These are phyloP conservation scores for Epichloe hybrida DNA, from an alignment of 2,329 filamentous ascomycete species.

Conservation along the genomic window DNA sequence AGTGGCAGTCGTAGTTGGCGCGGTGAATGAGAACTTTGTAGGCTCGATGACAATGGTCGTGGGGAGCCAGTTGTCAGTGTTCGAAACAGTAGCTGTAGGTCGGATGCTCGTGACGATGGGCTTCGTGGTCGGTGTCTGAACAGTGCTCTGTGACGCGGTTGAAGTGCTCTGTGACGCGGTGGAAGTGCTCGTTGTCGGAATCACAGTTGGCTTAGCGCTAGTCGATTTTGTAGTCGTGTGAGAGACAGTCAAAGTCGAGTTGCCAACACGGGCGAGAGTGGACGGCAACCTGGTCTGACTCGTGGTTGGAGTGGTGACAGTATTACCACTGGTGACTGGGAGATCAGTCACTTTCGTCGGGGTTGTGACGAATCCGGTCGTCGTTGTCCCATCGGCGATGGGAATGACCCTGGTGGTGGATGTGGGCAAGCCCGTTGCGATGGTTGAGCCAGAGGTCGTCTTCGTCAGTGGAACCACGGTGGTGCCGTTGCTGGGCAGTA, in stretches of 20 bases:
- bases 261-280: slow-evolving; percentile 2
- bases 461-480: slow-evolving; percentile 6
- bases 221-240: background rate
- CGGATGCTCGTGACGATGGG: slow-evolving; percentile 25
- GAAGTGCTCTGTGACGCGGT: slow-evolving; percentile 13
- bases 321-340: slow-evolving; percentile 4
- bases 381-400: slow-evolving; percentile 5
- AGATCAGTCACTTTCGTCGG: slow-evolving; percentile 1
- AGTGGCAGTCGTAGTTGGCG: slow-evolving; percentile 19
- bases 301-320: background rate
- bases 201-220: background rate
- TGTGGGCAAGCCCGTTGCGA: background rate
- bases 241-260: slow-evolving; percentile 1
- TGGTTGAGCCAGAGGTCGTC: slow-evolving; percentile 3
- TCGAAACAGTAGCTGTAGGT: slow-evolving; percentile 28
- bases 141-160: slow-evolving; percentile 9
- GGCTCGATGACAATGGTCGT: slow-evolving; percentile 47
- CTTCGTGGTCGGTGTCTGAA: slow-evolving; percentile 2
- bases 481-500: slow-evolving; percentile 5
- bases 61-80: slow-evolving; percentile 37
- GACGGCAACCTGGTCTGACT: slow-evolving; percentile 1
- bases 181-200: slow-evolving; percentile 9
- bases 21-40: slow-evolving; percentile 22
- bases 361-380: background rate
- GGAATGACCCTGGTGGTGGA: slow-evolving; percentile 3